Evolutionary conservation across 2,329 filamentous ascomycete species (phyloP).

Genomic region (Beauveria pseudobassiana): DNA sequence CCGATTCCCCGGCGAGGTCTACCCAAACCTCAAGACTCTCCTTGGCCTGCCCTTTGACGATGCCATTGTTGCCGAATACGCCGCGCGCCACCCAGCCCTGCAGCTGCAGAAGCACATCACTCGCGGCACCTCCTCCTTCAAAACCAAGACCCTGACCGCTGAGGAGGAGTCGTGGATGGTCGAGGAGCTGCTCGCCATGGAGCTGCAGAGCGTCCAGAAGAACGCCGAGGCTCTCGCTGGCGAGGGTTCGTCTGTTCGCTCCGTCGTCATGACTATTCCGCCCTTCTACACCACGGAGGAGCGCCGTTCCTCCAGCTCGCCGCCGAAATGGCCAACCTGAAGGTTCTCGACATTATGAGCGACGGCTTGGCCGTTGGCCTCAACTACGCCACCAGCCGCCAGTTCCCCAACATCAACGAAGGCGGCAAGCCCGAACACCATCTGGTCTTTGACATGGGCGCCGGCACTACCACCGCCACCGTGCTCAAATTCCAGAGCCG

Average conservation of each 20-base stretch:
- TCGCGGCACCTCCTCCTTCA: slow-evolving; percentile 71
- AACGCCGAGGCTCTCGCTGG: slow-evolving; percentile 83
- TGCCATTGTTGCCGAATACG: slow-evolving; percentile 61
- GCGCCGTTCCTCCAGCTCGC: slow-evolving; percentile 80
- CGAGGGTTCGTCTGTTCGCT: slow-evolving; percentile 63
- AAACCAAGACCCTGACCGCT: slow-evolving; percentile 59
- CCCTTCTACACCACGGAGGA: slow-evolving; percentile 87
- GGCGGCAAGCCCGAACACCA: slow-evolving; percentile 85
- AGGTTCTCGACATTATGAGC: slow-evolving; percentile 75
- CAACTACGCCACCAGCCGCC: slow-evolving; percentile 88
- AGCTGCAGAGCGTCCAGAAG: slow-evolving; percentile 81
- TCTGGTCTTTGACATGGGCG: slow-evolving; percentile 95
- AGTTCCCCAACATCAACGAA: slow-evolving; percentile 77
- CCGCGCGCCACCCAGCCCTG: slow-evolving; percentile 68
- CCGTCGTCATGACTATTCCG: slow-evolving; percentile 83
- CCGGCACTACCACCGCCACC: slow-evolving; percentile 86
- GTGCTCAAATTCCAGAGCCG: slow-evolving; percentile 84
- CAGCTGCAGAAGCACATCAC: slow-evolving; percentile 52
- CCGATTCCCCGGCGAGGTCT: slow-evolving; percentile 87
- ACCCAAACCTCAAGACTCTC: slow-evolving; percentile 85
- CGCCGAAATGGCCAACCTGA: slow-evolving; percentile 79
- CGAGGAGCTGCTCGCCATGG: slow-evolving; percentile 93
- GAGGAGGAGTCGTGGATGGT: slow-evolving; percentile 65
- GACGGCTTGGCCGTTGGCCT: slow-evolving; percentile 89
- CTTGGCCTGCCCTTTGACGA: slow-evolving; percentile 64